Evolutionary conservation across 306 rosid genomes (phyloP).

Genomic region (Gleditsia sinensis): DNA sequence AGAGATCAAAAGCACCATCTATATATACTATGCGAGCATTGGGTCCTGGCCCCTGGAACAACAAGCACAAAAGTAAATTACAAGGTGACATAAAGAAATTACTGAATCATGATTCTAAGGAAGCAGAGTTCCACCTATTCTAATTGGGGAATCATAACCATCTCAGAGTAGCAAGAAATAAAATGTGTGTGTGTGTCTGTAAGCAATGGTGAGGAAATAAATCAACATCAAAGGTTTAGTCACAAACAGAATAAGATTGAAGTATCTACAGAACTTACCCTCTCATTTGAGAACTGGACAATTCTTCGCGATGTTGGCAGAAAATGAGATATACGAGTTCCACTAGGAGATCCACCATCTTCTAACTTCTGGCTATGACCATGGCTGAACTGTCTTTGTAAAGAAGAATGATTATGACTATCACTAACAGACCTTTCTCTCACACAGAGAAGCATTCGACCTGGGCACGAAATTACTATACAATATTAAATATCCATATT

Average conservation of each 20-base stretch:
- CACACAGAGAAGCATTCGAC: constrained; percentile 97
- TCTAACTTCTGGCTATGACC: constrained; percentile 81
- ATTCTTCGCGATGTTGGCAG: constrained; percentile 89
- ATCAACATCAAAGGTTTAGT: background rate
- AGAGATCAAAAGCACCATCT: constrained; percentile 99
- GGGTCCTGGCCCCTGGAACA: constrained; percentile 88
- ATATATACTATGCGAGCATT: constrained; percentile 93
- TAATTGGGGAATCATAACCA: background rate
- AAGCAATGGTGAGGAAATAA: constrained; percentile 25
- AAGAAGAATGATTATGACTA: constrained; percentile 63
- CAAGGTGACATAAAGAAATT: background rate
- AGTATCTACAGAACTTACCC: too few relatives aligned
- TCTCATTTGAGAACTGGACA: constrained; percentile 96
- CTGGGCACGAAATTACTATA: constrained; percentile 53
- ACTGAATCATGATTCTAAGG: background rate
- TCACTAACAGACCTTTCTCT: constrained; percentile 80
- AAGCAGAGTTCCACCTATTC: constrained; percentile 9
- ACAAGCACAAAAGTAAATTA: constrained; percentile 14
- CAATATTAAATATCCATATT: constrained; percentile 17
- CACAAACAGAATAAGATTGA: constrained; percentile 4
- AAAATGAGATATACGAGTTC: constrained; percentile 80
- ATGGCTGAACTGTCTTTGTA: constrained; percentile 71
- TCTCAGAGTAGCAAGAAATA: constrained; percentile 7
- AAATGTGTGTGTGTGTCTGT: background rate
- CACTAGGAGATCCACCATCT: constrained; percentile 64